Base-by-base conservation (phyloP, 495 filamentous ascomycete genomes). In the Halenospora varia region DNA sequence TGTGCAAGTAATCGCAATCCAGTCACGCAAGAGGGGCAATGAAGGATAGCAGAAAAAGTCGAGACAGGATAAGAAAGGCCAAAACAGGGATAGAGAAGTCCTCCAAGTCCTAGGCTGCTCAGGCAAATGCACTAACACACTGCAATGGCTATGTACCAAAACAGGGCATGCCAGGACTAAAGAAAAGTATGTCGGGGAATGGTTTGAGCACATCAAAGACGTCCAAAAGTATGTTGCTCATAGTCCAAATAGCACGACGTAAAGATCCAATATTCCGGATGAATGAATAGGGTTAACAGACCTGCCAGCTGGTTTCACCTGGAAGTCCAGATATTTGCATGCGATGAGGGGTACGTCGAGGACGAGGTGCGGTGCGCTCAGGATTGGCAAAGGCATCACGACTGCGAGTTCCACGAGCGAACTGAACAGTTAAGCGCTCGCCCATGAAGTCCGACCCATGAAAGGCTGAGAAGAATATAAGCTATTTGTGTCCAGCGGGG, bases 221-320 rank as follows among this genome's bases (percentile, higher is more conserved):
- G 57, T 61, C 62, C 62, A 60, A 64, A 57, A 42, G 54, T 56
- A 56, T 44, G 63, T 61, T 59, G 64, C 50, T 59, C 60, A 62
- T 17, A 59, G 63, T 64, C 66, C 60, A 66, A 63, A 60, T 62
- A 64, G 62, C 55, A 66, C 56, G 49, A 48, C 44, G 51, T 64
- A 39, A 35, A 62, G 54, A 59, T 67, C 64, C 65, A 68, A 73
- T 64, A 73, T 66, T 75, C 75, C 75, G 70, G 65, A 72, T 66
- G 70, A 77, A 75, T 71, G 71, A 80, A 84, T 77, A 76, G 78
- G 77, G 73, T 71, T 77, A 86, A 89, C 94, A 95, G 88, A 98
- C 94, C 94, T 98, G 94, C 94, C 94, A 98, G 83, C 92, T 96
- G 79, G 95, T 97, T 80, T 97, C 95, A 74, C 81, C 81, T 67